A percentile compares a stretch with the other conserved stretches of the same genome.
These are phyloP conservation scores for Gracilaria domingensis DNA, from an alignment of 23 red algal genomes.

Conservation along the genomic window DNA sequence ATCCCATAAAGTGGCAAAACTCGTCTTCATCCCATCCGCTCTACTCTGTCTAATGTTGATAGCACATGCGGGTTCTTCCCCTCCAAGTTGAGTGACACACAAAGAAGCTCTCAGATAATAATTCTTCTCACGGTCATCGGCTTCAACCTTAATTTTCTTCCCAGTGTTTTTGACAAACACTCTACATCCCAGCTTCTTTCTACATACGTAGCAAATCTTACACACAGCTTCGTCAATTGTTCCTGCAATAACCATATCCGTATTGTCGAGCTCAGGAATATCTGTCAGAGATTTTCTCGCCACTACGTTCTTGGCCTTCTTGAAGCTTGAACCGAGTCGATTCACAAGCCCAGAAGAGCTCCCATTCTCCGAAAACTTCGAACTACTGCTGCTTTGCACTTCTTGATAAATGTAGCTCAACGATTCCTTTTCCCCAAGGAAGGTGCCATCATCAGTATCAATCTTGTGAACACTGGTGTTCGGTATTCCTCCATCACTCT, in stretches of 20 bases:
- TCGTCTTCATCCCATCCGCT: slow-evolving; percentile 43
- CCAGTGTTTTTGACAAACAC: slow-evolving; percentile 52
- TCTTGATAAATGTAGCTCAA: slow-evolving; percentile 22
- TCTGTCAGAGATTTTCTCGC: slow-evolving; percentile 27
- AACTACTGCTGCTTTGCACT: slow-evolving; percentile 32
- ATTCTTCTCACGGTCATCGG: neutral
- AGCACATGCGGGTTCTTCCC: slow-evolving; percentile 24
- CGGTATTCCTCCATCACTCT: slow-evolving; percentile 1
- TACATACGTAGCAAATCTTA: slow-evolving; percentile 47
- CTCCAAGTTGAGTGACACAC: slow-evolving; percentile 9
- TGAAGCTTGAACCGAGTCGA: slow-evolving; percentile 32
- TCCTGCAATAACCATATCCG: slow-evolving; percentile 42
- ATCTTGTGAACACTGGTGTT: neutral
- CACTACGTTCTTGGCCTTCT: slow-evolving; percentile 24
- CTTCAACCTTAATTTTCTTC: slow-evolving; percentile 50
- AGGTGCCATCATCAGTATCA: slow-evolving; percentile 5
- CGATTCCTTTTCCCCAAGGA: slow-evolving; percentile 3
- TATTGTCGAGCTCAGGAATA: slow-evolving; percentile 8
- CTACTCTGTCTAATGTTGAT: slow-evolving; percentile 32
- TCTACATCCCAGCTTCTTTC: slow-evolving; percentile 42
- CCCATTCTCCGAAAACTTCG: slow-evolving; percentile 49
- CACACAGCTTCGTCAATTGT: slow-evolving; percentile 58
- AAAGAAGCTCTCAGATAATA: slow-evolving; percentile 35
- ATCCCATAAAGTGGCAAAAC: slow-evolving; percentile 38
- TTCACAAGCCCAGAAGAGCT: slow-evolving; percentile 46